phyloP scores from a whole-genome alignment of 768 basidiomycete species.

The Postia placenta region DNA sequence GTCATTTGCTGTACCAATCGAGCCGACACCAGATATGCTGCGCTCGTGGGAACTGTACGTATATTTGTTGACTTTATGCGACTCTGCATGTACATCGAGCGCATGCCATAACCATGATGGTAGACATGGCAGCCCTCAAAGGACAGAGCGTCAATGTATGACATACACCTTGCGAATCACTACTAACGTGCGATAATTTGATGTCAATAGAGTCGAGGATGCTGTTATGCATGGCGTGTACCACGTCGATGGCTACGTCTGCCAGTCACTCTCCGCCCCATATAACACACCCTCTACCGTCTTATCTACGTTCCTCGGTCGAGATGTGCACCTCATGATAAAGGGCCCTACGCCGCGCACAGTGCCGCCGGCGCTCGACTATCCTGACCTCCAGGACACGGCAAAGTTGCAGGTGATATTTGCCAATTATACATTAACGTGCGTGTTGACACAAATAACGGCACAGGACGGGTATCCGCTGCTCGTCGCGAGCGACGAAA shows the following conservation, averaged over 20 bases:
- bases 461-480: conserved; percentile 74
- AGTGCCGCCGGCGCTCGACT: conserved; percentile 44
- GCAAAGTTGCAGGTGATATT: conserved; percentile 22
- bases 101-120: too few relatives aligned
- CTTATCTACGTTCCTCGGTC: conserved; percentile 57
- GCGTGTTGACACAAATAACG: conserved; percentile 26
- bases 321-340: conserved; percentile 54
- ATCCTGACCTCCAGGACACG: conserved; percentile 52
- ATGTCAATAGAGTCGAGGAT: not conserved
- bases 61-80: too few relatives aligned
- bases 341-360: conserved; percentile 56
- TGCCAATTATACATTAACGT: not conserved
- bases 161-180: not conserved
- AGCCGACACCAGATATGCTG: conserved; percentile 44
- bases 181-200: not conserved
- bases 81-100: too few relatives aligned
- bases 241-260: conserved; percentile 62
- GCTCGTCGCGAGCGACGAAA: conserved; percentile 62
- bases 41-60: conserved; percentile 53
- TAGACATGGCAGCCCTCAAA: too few relatives aligned
- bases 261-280: conserved; percentile 32
- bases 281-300: conserved; percentile 44
- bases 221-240: not conserved
- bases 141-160: too few relatives aligned
- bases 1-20: conserved; percentile 52